A percentile compares a stretch with the other conserved stretches of the same genome.
phyloP scores from a whole-genome alignment of 2,329 filamentous ascomycete species.

The Talaromyces sp. region DNA sequence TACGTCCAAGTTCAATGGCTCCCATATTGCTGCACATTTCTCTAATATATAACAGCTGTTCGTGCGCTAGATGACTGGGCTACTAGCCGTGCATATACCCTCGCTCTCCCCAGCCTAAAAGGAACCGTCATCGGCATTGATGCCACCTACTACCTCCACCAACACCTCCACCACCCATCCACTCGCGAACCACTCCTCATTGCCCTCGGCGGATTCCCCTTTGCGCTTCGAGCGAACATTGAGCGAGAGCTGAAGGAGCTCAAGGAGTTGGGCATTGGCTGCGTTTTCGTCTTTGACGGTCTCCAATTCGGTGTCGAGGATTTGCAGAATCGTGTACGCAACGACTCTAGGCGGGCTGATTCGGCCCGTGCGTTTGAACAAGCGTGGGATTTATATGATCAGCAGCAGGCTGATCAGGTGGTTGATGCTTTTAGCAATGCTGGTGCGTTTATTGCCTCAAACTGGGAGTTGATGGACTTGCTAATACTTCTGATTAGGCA shows the following conservation, averaged over 20 bases:
- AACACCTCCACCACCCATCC: conserved; percentile 67
- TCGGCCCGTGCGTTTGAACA: conserved; percentile 68
- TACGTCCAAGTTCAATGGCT: conserved; percentile 8
- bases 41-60: conserved; percentile 28
- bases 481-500: conserved; percentile 51
- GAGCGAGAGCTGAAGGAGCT: conserved; percentile 73
- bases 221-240: conserved; percentile 72
- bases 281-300: conserved; percentile 89
- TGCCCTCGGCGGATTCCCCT: conserved; percentile 83
- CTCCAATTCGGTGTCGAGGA: conserved; percentile 76
- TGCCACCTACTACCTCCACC: conserved; percentile 82
- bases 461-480: neutral
- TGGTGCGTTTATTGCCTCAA: conserved; percentile 50
- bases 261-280: conserved; percentile 67
- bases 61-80: conserved; percentile 59
- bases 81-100: conserved; percentile 53
- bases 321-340: conserved; percentile 58
- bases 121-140: conserved; percentile 79
- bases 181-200: conserved; percentile 84
- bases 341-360: conserved; percentile 62
- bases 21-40: neutral
- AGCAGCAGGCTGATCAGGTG: conserved; percentile 73
- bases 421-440: conserved; percentile 84
- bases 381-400: conserved; percentile 86
- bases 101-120: conserved; percentile 68